phyloP scores from a whole-genome alignment of 2,329 filamentous ascomycete species.

The Dothiorella sarmentorum region DNA sequence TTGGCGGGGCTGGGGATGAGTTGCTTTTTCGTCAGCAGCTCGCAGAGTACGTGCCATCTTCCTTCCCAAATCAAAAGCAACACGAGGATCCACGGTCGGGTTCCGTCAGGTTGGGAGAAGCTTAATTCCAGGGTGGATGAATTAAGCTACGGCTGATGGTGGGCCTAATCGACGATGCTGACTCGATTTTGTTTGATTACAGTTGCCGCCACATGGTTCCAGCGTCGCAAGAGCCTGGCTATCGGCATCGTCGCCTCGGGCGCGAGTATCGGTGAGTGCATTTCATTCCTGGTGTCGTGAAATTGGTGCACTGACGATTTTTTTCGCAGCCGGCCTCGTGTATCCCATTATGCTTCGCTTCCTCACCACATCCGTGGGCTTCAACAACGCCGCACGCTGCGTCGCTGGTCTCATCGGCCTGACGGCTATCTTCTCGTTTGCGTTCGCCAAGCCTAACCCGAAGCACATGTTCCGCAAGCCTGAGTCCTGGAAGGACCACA shows the following conservation, averaged over 20 bases:
- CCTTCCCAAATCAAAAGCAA: conserved; percentile 3
- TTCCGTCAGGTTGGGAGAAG: not conserved
- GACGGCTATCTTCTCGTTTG: conserved; percentile 41
- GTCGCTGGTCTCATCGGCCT: conserved; percentile 41
- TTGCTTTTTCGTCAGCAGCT: conserved; percentile 52
- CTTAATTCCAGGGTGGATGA: not conserved
- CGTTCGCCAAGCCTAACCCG: conserved; percentile 45
- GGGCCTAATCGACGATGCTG: conserved; percentile 3
- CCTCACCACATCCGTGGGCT: conserved; percentile 42
- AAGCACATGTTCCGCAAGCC: conserved; percentile 37
- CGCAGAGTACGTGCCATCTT: conserved; percentile 42
- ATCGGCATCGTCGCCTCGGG: conserved; percentile 51
- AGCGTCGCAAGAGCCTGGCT: conserved; percentile 44
- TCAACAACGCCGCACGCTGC: conserved; percentile 44
- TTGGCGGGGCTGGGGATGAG: conserved; percentile 49
- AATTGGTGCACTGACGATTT: not conserved
- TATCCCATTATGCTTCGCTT: conserved; percentile 48
- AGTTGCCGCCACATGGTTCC: conserved; percentile 52
- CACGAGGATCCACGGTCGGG: not conserved
- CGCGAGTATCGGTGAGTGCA: conserved; percentile 41
- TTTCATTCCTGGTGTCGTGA: not conserved
- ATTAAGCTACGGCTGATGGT: not conserved
- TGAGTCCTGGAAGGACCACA: conserved; percentile 36
- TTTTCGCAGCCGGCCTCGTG: conserved; percentile 37
- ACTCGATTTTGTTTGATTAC: conserved; percentile 7